These are phyloP conservation scores for Hypomontagnella submonticulosa DNA, from an alignment of 495 filamentous ascomycete genomes.

Conservation along the genomic window DNA sequence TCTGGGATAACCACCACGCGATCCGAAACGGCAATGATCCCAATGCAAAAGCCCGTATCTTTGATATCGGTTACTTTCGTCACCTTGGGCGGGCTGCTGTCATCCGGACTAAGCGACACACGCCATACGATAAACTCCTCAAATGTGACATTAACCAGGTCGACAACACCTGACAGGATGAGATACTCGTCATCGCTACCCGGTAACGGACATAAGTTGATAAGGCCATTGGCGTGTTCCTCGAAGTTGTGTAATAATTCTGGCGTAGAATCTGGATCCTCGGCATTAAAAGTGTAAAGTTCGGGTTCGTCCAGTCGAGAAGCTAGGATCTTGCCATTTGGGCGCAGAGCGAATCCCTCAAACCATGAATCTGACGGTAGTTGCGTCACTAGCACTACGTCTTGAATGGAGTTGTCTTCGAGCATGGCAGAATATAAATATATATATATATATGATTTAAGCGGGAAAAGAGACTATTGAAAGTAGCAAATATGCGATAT, in stretches of 20 bases:
- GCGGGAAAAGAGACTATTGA: neutral
- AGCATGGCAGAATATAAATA: constrained; percentile 28
- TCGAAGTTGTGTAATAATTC: constrained; percentile 44
- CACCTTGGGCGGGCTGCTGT: constrained; percentile 39
- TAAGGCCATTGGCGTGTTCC: constrained; percentile 39
- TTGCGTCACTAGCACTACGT: constrained; percentile 47
- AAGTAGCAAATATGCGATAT: constrained; percentile 10
- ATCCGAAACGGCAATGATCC: constrained; percentile 34
- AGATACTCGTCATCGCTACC: constrained; percentile 42
- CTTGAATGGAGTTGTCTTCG: constrained; percentile 33
- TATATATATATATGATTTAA: constrained; percentile 3
- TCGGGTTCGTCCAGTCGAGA: constrained; percentile 46
- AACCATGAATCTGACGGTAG: constrained; percentile 49
- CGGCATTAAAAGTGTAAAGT: constrained; percentile 46
- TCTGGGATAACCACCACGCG: constrained; percentile 44
- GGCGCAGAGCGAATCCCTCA: constrained; percentile 44
- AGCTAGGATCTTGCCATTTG: constrained; percentile 46
- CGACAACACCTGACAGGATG: constrained; percentile 35
- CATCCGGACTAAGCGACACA: constrained; percentile 38
- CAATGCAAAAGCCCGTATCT: constrained; percentile 39
- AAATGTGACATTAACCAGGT: constrained; percentile 36
- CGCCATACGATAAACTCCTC: constrained; percentile 44
- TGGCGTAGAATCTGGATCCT: constrained; percentile 38
- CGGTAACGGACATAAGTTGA: constrained; percentile 43
- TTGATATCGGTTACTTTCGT: constrained; percentile 31